Conservation (phyloP, 805 yeast species). For the Yamadazyma olivae region DNA sequence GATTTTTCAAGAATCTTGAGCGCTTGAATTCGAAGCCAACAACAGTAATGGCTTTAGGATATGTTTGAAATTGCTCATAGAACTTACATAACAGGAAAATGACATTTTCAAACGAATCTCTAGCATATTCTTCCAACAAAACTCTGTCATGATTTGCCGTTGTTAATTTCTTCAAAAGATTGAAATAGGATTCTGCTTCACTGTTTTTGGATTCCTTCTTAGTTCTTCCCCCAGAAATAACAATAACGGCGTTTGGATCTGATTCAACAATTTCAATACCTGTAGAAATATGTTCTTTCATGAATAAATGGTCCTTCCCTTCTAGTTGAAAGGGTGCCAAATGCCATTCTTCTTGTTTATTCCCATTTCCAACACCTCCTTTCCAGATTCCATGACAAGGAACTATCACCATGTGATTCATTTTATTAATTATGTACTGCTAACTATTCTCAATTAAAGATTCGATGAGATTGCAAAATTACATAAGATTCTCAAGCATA, state of each 20-base stretch:
- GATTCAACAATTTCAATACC: conserved; percentile 36
- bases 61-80: conserved; percentile 41
- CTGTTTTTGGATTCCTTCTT: conserved; percentile 51
- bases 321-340: conserved; percentile 66
- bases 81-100: conserved; percentile 57
- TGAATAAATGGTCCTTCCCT: conserved; percentile 66
- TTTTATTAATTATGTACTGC: neutral
- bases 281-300: conserved; percentile 55
- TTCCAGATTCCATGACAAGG: conserved; percentile 65
- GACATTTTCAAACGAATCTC: conserved; percentile 79
- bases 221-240: conserved; percentile 73
- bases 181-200: conserved; percentile 58
- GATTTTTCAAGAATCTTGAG: conserved; percentile 53
- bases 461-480: too few species aligned
- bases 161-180: conserved; percentile 36
- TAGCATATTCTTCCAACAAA: conserved; percentile 64
- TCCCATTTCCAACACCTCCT: conserved; percentile 19
- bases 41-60: conserved; percentile 53
- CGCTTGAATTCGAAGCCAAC: conserved; percentile 77
- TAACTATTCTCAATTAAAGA: neutral
- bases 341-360: conserved; percentile 52
- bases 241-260: conserved; percentile 29
- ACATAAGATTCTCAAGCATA: conserved; percentile 17
- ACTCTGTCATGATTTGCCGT: conserved; percentile 20
- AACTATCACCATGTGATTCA: conserved; percentile 26